Evolutionary conservation across 116 monocot species (phyloP).

Genomic region (Papilionanthe hybrid): DNA sequence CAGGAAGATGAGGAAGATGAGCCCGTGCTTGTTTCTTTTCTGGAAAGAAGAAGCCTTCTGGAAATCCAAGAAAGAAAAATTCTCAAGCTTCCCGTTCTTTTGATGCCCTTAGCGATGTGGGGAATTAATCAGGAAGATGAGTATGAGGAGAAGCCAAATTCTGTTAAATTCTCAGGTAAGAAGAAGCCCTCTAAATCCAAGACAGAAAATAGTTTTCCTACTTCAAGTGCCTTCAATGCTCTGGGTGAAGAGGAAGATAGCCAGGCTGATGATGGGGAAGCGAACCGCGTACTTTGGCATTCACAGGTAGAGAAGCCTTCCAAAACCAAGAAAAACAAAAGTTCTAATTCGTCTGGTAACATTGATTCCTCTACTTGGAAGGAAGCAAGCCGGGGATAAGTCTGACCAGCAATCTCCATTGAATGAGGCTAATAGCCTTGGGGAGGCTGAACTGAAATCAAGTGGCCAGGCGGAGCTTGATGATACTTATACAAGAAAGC

Average conservation of each 20-base stretch:
- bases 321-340: slow-evolving; percentile 36
- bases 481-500: slow-evolving; percentile 11
- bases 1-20: slow-evolving; percentile 20
- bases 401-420: slow-evolving; percentile 9
- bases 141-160: slow-evolving; percentile 5
- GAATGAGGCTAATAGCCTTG: not conserved
- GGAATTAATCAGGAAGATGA: slow-evolving; percentile 21
- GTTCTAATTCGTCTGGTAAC: slow-evolving; percentile 6
- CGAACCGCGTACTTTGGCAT: not conserved
- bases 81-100: slow-evolving; percentile 27
- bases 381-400: slow-evolving; percentile 29
- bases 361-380: slow-evolving; percentile 35
- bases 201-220: slow-evolving; percentile 7
- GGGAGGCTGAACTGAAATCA: slow-evolving; percentile 7
- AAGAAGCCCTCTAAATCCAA: slow-evolving; percentile 49
- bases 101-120: slow-evolving; percentile 31
- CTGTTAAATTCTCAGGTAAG: slow-evolving; percentile 20
- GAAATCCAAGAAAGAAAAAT: slow-evolving; percentile 35
- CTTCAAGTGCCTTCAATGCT: slow-evolving; percentile 28
- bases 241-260: slow-evolving; percentile 38
- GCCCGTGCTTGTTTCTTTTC: not conserved
- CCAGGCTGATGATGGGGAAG: not conserved
- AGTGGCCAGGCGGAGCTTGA: not conserved
- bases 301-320: slow-evolving; percentile 32
- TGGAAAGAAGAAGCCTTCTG: slow-evolving; percentile 21